Conservation (phyloP, 2,329 filamentous ascomycete genomes). For the Xenosphaeropsis pyriputrescens region DNA sequence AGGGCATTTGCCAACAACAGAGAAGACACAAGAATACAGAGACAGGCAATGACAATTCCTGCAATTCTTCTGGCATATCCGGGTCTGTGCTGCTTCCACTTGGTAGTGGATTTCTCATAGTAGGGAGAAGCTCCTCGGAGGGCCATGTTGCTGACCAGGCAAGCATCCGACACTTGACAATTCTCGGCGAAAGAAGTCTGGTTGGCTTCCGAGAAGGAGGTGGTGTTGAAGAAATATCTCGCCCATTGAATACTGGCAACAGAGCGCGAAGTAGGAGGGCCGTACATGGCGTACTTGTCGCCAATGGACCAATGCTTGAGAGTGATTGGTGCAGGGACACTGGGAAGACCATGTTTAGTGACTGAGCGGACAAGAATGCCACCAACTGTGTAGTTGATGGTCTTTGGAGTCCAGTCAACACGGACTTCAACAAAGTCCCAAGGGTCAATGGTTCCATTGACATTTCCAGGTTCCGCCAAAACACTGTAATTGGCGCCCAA, state of each 20-base stretch:
- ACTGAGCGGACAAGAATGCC: conserved; percentile 19
- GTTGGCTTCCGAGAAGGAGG: conserved; percentile 19
- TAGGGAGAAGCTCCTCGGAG: too few relatives aligned
- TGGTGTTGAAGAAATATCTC: conserved; percentile 34
- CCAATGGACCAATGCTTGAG: conserved; percentile 33
- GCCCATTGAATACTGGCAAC: conserved; percentile 28
- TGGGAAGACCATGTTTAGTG: conserved; percentile 21
- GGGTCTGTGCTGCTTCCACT: too few relatives aligned
- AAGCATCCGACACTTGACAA: conserved; percentile 18
- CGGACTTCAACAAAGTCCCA: conserved; percentile 29
- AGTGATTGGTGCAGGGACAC: conserved; percentile 24
- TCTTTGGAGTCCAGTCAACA: conserved; percentile 29
- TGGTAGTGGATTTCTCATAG: conserved; percentile 3
- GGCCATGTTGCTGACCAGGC: conserved; percentile 5
- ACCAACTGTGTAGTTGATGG: conserved; percentile 26
- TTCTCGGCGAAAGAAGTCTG: conserved; percentile 13
- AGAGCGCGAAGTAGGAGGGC: conserved; percentile 24
- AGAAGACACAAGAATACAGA: too few relatives aligned
- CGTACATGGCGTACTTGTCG: conserved; percentile 26
- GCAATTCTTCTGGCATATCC: too few relatives aligned
- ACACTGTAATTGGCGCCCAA: conserved; percentile 10
- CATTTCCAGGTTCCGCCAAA: too few relatives aligned
- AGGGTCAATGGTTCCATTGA: conserved; percentile 11
- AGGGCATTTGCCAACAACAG: too few relatives aligned
- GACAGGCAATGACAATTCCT: too few relatives aligned